Evolutionary conservation across 2,329 filamentous ascomycete genomes (phyloP), one percentile per base, ranked within the genome.

Genomic region (Chrysosphaeria jannelii): DNA sequence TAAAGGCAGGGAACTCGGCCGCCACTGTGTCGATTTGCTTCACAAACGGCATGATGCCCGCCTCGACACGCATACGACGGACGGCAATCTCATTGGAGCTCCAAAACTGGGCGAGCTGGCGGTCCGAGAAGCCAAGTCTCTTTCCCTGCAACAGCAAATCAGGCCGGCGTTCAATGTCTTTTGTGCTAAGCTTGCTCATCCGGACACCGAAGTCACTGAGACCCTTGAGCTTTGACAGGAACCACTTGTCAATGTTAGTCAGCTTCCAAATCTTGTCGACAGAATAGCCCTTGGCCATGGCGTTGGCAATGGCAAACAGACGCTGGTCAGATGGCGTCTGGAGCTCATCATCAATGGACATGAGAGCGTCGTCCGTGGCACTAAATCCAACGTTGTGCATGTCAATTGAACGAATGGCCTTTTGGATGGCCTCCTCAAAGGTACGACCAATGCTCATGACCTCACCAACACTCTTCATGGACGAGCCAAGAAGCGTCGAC

Each of bases 1-100:
- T 93, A 34, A 62, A 69, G 5, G 76, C 72, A 5, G 81, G 81
- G 51, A 91, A 93, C 44, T 97, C 85, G 10, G 79, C 85, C 23
- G 85, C 85, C 22, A 97, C 85, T 0, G 85, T 97, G 48, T 97
- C 85, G 28, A 97, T 93, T 48, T 93, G 81, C 57, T 93, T 93
- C 26, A 91, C 81, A 29, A 76, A 69, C 0, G 85, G 85, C 31
- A 62, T 61, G 36, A 97, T 76, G 20, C 72, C 72, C 19, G 68
- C 61, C 35, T 93, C 79, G n/a, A 78, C 57, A 40, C 85, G 63
- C 40, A 78, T 49, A 25, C 71, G 65, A 31, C 85, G 66, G 13
- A 93, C 66, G 26, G 79, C 76, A 33, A 90, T 61, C 44, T 93
- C 85, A 45, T 85, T 93, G 13, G 79, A 90, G 41, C 68, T 71